These are phyloP conservation scores for Phytophthora hibernalis DNA, from an alignment of 352 stramenopile species.

Conservation along the genomic window DNA sequence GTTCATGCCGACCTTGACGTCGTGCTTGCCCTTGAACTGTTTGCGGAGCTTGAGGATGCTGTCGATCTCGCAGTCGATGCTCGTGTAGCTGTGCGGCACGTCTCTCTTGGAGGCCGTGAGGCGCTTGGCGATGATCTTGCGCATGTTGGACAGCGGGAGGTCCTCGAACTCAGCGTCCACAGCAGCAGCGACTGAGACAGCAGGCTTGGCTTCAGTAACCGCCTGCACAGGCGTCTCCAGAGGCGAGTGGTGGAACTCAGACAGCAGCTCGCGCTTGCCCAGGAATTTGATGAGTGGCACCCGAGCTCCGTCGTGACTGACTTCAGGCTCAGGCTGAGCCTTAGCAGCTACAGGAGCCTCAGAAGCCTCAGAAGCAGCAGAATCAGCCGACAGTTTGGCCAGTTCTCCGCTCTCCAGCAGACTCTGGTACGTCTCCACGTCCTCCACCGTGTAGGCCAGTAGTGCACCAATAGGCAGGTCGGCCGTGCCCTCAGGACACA, in stretches of 20 bases:
- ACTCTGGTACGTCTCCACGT: slow-evolving; percentile 80
- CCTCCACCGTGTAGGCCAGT: slow-evolving; percentile 96
- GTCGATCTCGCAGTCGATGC: slow-evolving; percentile 97
- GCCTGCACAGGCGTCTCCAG: slow-evolving; percentile 35
- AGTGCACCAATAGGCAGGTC: slow-evolving; percentile 93
- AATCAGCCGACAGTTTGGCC: slow-evolving; percentile 43
- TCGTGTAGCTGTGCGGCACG: slow-evolving; percentile 97
- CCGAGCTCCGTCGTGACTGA: slow-evolving; percentile 35
- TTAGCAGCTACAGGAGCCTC: slow-evolving; percentile 13
- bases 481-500: slow-evolving; percentile 83
- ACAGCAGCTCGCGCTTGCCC: slow-evolving; percentile 80
- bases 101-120: slow-evolving; percentile 97
- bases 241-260: slow-evolving; percentile 42
- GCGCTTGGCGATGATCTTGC: slow-evolving; percentile 98
- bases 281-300: slow-evolving; percentile 88
- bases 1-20: slow-evolving; percentile 98
- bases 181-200: slow-evolving; percentile 10
- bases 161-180: slow-evolving; percentile 75
- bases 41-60: slow-evolving; percentile 92
- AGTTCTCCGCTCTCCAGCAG: slow-evolving; percentile 69
- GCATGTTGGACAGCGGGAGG: slow-evolving; percentile 94
- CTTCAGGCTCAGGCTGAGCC: slow-evolving; percentile 2
- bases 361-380: slow-evolving; percentile 10
- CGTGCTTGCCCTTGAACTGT: slow-evolving; percentile 91
- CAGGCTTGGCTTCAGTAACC: background rate